Base-by-base conservation (phyloP, 2,329 filamentous ascomycete genomes). In the Apiospora malaysiana region DNA sequence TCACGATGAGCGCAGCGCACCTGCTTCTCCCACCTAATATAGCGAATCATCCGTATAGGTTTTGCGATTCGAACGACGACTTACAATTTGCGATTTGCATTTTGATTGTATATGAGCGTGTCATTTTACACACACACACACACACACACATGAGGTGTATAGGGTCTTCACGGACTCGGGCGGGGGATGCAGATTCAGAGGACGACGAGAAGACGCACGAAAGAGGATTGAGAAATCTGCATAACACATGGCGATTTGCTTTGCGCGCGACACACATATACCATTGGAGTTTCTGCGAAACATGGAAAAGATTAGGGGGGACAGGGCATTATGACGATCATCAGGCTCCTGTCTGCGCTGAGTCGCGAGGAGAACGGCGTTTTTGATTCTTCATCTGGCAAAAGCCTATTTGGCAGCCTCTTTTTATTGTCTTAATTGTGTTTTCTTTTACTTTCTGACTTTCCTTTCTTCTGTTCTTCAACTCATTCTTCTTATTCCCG, bases 351-450 rank as follows among this genome's bases (percentile, higher is more conserved):
- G 56, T 63, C 18, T 40, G 56, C 27, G 32, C 32, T 21, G 16
- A 59, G 51, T 59, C 51, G 51, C 56, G 56, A 63, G 56, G 56
- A 63, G 56, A 63, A 63, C 56, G 56, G 56, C 56, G 56, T 63
- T 56, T 23, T 23, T 63, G 32, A 63, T 63, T 63, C 56, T 63
- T 63, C 56, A 40, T n/a, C 12, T 63, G 56, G 27, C 27, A 40
- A 32, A 32, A 23, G 56, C 56, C 18, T 37, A 9, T 59, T 40
- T 4, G 8, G 23, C 25, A 1, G 8, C 8, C 25, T 27, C 27
- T 37, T 18, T 59, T 59, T 21, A 59, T 59, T 32, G 56, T 63
- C 56, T 63, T 63, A 63, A 63, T 63, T 23, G 32, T n/a, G n/a
- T 59, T 40, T 12, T 40, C 21, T 21, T 5, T 40, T 63, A 40